A percentile compares a stretch with the other conserved stretches of the same genome.
Conservation (phyloP, 2,329 filamentous ascomycete species). For the Endoconidiophora polonica region DNA sequence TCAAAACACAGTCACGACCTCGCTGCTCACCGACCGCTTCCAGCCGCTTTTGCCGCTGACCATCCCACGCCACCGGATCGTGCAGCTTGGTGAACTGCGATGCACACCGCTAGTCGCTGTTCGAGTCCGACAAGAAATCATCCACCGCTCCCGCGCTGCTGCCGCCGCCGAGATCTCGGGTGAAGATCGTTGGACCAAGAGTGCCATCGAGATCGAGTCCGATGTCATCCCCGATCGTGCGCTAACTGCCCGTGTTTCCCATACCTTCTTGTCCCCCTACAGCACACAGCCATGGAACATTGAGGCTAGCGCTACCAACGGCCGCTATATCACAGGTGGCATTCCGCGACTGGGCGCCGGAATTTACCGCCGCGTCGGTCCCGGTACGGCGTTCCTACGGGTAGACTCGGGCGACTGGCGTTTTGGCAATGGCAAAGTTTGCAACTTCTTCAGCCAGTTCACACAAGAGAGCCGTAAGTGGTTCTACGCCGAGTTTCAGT, state of each 20-base stretch:
- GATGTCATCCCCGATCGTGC: constrained; percentile 24
- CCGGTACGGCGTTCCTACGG: constrained; percentile 23
- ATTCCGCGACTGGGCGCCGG: constrained; percentile 20
- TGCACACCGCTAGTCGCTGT: constrained; percentile 24
- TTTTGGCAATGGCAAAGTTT: constrained; percentile 17
- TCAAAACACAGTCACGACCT: constrained; percentile 17
- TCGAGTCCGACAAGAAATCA: constrained; percentile 25
- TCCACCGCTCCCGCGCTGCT: constrained; percentile 10
- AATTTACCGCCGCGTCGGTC: constrained; percentile 20
- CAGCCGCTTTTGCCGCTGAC: constrained; percentile 24
- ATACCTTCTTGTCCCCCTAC: constrained; percentile 18
- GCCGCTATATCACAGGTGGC: constrained; percentile 14
- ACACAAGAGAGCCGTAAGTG: constrained; percentile 19
- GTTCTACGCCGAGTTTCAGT: constrained; percentile 18
- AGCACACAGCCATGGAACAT: constrained; percentile 20
- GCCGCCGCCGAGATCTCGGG: neutral
- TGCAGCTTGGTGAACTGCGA: constrained; percentile 23
- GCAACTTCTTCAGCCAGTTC: constrained; percentile 21
- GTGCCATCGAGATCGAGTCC: constrained; percentile 21
- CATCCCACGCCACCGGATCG: constrained; percentile 21
- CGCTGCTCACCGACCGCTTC: constrained; percentile 23
- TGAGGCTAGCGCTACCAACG: constrained; percentile 21
- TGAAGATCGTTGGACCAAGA: constrained; percentile 14
- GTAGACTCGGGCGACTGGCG: constrained; percentile 28
- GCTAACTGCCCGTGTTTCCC: constrained; percentile 22